Evolutionary conservation across 78 protist genomes (phyloP).

Genomic region (Chrysochromulina tobinii): DNA sequence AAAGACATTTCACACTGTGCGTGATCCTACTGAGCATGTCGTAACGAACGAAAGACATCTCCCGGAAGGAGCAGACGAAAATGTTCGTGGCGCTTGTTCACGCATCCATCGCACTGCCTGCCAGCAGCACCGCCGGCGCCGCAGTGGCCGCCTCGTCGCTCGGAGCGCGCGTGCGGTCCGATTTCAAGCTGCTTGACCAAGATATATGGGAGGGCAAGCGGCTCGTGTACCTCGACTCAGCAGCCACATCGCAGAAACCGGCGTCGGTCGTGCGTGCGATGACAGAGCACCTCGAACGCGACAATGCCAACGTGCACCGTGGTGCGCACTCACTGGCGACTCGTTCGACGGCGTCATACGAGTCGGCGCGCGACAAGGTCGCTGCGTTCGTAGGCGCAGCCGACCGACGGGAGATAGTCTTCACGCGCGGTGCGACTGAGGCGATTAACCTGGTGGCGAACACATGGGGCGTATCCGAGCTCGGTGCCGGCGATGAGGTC

Average conservation of each 20-base stretch:
- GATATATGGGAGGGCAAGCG: not conserved
- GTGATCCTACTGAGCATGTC: too few relatives aligned
- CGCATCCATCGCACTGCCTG: too few relatives aligned
- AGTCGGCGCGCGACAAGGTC: slow-evolving; percentile 37
- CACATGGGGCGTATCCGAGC: not conserved
- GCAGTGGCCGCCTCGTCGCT: not conserved
- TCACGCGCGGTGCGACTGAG: slow-evolving; percentile 63
- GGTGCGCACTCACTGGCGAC: slow-evolving; percentile 38
- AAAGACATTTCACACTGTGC: too few relatives aligned
- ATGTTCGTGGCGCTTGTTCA: too few relatives aligned
- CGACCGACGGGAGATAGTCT: slow-evolving; percentile 37
- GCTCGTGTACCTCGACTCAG: slow-evolving; percentile 59
- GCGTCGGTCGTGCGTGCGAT: slow-evolving; percentile 3
- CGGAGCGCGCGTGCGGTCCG: slow-evolving; percentile 6
- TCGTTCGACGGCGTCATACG: slow-evolving; percentile 26
- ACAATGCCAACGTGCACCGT: slow-evolving; percentile 49
- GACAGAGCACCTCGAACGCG: not conserved
- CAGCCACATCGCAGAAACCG: slow-evolving; percentile 63
- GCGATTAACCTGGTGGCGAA: slow-evolving; percentile 55
- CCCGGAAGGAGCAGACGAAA: too few relatives aligned
- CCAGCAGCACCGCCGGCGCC: too few relatives aligned
- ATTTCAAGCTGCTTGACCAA: slow-evolving; percentile 31
- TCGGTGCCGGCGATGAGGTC: slow-evolving; percentile 39
- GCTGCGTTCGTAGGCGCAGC: slow-evolving; percentile 36
- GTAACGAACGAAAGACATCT: too few relatives aligned